phyloP scores from a whole-genome alignment of 2,329 filamentous ascomycete species.

The Fusarium sp. region DNA sequence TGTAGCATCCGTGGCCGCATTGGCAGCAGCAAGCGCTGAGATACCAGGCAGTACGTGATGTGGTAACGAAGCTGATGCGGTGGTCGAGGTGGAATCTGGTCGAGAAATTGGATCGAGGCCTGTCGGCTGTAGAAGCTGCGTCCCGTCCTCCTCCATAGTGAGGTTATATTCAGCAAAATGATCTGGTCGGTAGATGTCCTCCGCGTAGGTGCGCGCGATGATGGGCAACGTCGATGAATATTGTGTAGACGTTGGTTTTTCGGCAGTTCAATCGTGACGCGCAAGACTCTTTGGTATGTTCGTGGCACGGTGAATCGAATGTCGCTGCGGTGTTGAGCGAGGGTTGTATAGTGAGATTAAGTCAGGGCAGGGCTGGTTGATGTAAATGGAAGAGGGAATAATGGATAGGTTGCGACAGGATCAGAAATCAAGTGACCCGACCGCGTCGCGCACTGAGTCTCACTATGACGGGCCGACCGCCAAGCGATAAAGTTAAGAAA shows the following conservation, averaged over 20 bases:
- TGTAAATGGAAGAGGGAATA: constrained; percentile 21
- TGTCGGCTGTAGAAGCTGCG: constrained; percentile 56
- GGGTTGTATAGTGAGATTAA: not conserved
- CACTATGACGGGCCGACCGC: constrained; percentile 27
- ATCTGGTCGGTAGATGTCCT: not conserved
- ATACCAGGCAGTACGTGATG: constrained; percentile 61
- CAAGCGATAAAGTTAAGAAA: constrained; percentile 20
- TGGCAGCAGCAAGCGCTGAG: constrained; percentile 59
- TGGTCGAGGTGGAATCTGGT: constrained; percentile 64
- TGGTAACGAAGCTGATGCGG: constrained; percentile 56
- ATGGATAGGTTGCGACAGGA: constrained; percentile 15
- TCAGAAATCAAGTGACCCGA: constrained; percentile 32
- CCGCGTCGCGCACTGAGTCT: constrained; percentile 35
- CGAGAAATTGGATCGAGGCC: constrained; percentile 63
- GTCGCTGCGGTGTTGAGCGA: not conserved
- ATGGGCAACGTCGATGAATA: constrained; percentile 17
- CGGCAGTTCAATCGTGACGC: constrained; percentile 17
- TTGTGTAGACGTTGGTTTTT: constrained; percentile 8
- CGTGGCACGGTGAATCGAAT: not conserved
- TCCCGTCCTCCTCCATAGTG: constrained; percentile 62
- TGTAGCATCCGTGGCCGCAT: constrained; percentile 56
- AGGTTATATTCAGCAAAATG: not conserved
- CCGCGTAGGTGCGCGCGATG: constrained; percentile 11
- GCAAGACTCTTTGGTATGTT: constrained; percentile 3
- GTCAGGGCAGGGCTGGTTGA: constrained; percentile 1